A percentile compares a stretch with the other conserved stretches of the same genome.
Conservation (phyloP, 2,329 filamentous ascomycete species). For the Endoconidiophora laricicola region DNA sequence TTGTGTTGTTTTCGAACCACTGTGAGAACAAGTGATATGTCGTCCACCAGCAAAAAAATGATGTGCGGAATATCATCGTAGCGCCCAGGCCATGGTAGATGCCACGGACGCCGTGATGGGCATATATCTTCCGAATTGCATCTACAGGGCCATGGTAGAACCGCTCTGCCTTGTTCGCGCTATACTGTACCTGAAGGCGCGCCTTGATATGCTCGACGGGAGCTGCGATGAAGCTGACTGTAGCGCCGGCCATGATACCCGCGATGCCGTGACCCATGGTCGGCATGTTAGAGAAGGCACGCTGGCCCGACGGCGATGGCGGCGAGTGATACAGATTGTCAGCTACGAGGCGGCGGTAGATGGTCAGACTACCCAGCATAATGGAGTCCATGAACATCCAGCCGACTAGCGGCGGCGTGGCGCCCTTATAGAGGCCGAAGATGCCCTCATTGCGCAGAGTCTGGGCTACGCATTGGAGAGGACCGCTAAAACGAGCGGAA, state of each 20-base stretch:
- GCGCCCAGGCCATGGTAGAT: conserved; percentile 75
- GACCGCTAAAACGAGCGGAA: conserved; percentile 62
- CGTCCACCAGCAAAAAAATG: conserved; percentile 99
- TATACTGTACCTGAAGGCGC: conserved; percentile 85
- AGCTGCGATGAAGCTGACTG: conserved; percentile 82
- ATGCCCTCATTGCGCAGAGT: conserved; percentile 78
- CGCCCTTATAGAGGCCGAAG: conserved; percentile 81
- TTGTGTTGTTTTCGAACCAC: conserved; percentile 48
- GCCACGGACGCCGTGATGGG: conserved; percentile 58
- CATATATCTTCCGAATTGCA: conserved; percentile 53
- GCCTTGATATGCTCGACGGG: conserved; percentile 94
- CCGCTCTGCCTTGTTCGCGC: conserved; percentile 57
- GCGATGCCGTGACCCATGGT: conserved; percentile 72
- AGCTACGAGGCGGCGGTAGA: conserved; percentile 72
- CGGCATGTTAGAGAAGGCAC: conserved; percentile 33
- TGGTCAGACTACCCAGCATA: conserved; percentile 82
- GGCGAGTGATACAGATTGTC: conserved; percentile 51
- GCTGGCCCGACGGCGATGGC: conserved; percentile 8
- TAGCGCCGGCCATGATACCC: conserved; percentile 71
- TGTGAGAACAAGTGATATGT: conserved; percentile 74
- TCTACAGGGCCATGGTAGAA: conserved; percentile 79
- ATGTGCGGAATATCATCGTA: conserved; percentile 74
- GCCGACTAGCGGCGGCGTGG: conserved; percentile 76
- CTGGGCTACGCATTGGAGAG: conserved; percentile 68
- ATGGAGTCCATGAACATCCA: conserved; percentile 96